Evolutionary conservation across 805 yeast species (phyloP).

Genomic region (Ogataea salicorniae): DNA sequence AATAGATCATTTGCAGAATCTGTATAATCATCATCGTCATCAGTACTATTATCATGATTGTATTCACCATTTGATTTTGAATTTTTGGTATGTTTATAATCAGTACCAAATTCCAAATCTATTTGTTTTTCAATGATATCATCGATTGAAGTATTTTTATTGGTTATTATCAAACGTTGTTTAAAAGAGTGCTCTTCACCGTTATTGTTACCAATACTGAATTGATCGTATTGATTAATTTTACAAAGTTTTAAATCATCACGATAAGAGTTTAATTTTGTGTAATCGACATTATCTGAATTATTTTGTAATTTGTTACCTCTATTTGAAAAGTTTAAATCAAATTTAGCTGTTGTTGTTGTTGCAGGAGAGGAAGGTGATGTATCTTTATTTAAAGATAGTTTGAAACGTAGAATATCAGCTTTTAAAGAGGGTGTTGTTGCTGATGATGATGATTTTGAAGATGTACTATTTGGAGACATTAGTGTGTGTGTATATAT

Average conservation of each 20-base stretch:
- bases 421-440: constrained; percentile 8
- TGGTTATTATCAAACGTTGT: constrained; percentile 21
- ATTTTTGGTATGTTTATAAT: background rate
- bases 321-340: constrained; percentile 24
- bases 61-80: background rate
- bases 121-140: constrained; percentile 23
- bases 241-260: constrained; percentile 19
- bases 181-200: background rate
- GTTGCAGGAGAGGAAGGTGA: background rate
- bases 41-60: constrained; percentile 9
- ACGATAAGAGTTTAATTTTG: constrained; percentile 20
- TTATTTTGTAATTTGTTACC: constrained; percentile 27
- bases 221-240: constrained; percentile 14
- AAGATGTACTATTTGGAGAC: background rate
- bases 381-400: constrained; percentile 14
- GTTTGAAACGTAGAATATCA: constrained; percentile 23
- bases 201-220: constrained; percentile 8
- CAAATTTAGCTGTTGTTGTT: constrained; percentile 8
- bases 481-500: background rate
- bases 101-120: constrained; percentile 6
- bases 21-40: constrained; percentile 15
- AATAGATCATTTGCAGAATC: constrained; percentile 39
- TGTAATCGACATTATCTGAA: constrained; percentile 21
- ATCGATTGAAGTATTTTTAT: constrained; percentile 22
- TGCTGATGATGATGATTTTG: background rate